Conservation (phyloP, 208 protist genomes). For the Balamuthia mandrillaris region DNA sequence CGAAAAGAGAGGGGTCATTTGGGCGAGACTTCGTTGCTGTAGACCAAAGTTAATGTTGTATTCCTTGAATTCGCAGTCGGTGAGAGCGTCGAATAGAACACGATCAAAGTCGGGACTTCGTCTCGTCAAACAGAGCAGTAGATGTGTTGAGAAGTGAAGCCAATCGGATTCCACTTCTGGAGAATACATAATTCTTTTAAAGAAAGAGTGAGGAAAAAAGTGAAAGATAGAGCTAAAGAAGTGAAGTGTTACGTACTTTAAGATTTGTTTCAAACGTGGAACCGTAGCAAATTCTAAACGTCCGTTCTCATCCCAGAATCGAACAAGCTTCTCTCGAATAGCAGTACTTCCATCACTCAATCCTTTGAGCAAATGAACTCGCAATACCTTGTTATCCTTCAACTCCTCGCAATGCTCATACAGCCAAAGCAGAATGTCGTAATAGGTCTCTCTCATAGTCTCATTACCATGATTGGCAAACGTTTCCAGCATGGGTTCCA, state of each 20-base stretch:
- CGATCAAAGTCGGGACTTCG: slow-evolving; percentile 49
- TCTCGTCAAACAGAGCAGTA: slow-evolving; percentile 52
- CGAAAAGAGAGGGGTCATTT: slow-evolving; percentile 58
- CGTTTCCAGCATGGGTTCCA: slow-evolving; percentile 34
- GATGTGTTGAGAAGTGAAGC: slow-evolving; percentile 51
- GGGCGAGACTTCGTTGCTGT: slow-evolving; percentile 44
- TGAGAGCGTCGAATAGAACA: slow-evolving; percentile 60
- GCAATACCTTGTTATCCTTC: slow-evolving; percentile 6
- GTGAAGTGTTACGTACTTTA: background rate
- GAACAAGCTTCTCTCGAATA: slow-evolving; percentile 32
- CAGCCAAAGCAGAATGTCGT: slow-evolving; percentile 63
- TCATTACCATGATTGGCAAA: slow-evolving; percentile 34
- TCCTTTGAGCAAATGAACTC: slow-evolving; percentile 7
- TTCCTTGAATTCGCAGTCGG: slow-evolving; percentile 64
- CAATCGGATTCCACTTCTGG: slow-evolving; percentile 44
- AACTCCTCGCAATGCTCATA: slow-evolving; percentile 44
- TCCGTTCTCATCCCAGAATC: slow-evolving; percentile 20
- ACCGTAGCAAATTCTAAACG: background rate
- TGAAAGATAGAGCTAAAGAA: background rate
- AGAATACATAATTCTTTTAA: slow-evolving; percentile 10
- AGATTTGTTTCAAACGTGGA: slow-evolving; percentile 7
- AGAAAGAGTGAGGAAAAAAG: background rate
- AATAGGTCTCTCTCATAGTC: slow-evolving; percentile 38
- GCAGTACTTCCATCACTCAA: slow-evolving; percentile 5
- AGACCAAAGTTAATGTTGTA: slow-evolving; percentile 60